A percentile compares a stretch with the other conserved stretches of the same genome.
phyloP scores from a whole-genome alignment of 2,329 filamentous ascomycete genomes.

The Botrytis aclada region DNA sequence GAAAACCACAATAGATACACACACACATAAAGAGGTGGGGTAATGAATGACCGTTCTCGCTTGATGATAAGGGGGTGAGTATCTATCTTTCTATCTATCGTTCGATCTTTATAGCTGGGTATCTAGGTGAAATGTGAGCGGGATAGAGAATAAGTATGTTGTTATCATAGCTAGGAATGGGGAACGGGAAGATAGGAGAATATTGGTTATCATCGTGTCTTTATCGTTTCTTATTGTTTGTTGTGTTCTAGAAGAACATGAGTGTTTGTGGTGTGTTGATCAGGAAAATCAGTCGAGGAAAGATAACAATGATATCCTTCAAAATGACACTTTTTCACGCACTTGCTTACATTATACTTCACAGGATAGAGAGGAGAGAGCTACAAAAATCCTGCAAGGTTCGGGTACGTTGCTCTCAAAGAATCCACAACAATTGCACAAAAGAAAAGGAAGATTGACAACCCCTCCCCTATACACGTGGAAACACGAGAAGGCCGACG shows the following conservation, averaged over 20 bases:
- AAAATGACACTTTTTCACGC: background rate
- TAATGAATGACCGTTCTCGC: background rate
- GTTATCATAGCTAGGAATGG: background rate
- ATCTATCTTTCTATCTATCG: background rate
- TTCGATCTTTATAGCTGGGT: background rate
- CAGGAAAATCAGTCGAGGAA: background rate
- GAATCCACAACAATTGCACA: background rate
- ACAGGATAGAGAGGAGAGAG: background rate
- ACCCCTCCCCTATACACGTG: background rate
- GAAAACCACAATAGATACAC: background rate
- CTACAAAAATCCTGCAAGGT: background rate
- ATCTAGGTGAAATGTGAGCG: background rate
- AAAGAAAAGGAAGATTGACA: background rate
- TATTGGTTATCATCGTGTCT: background rate
- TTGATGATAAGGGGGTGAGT: background rate
- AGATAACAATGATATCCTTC: background rate
- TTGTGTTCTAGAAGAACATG: background rate
- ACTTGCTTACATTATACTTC: background rate
- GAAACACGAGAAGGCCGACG: background rate
- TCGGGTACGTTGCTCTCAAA: background rate
- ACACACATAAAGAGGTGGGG: background rate
- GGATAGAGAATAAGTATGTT: background rate
- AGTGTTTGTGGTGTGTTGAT: background rate
- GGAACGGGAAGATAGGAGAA: background rate
- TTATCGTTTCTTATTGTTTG: background rate